These are phyloP conservation scores for Hepatocystis sp. DNA, from an alignment of 169 alveolate species.

Conservation along the genomic window DNA sequence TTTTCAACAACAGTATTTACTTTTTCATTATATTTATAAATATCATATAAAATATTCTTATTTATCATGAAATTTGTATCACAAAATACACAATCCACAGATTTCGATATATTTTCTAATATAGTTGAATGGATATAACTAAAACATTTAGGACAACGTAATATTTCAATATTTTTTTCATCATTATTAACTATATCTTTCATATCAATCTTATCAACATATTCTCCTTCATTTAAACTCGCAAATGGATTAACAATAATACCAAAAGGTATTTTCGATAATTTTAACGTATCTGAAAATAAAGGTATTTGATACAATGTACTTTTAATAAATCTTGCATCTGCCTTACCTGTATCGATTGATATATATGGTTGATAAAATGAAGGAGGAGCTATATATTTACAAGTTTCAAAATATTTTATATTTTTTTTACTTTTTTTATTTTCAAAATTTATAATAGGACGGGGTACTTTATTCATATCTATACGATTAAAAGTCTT, in stretches of 20 bases:
- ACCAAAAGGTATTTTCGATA: slow-evolving; percentile 81
- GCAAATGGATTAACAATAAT: slow-evolving; percentile 86
- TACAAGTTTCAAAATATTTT: slow-evolving; percentile 64
- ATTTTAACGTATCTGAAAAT: slow-evolving; percentile 78
- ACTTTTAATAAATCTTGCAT: slow-evolving; percentile 75
- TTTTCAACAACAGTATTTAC: no score
- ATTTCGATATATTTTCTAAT: slow-evolving; percentile 67
- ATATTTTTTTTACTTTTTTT: slow-evolving; percentile 31
- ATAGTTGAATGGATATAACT: slow-evolving; percentile 82
- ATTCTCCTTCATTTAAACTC: slow-evolving; percentile 68
- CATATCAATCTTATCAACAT: slow-evolving; percentile 78
- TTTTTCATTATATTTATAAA: slow-evolving; percentile 69
- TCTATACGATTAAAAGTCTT: slow-evolving; percentile 61
- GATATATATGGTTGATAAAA: slow-evolving; percentile 66
- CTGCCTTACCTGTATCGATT: slow-evolving; percentile 79
- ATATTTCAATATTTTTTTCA: slow-evolving; percentile 76
- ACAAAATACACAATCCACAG: slow-evolving; percentile 80
- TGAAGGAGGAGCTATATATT: slow-evolving; percentile 69
- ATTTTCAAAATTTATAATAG: slow-evolving; percentile 39
- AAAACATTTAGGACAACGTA: slow-evolving; percentile 82
- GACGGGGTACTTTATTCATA: slow-evolving; percentile 66
- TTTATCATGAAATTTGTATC: slow-evolving; percentile 75
- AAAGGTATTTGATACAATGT: slow-evolving; percentile 80
- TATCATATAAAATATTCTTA: slow-evolving; percentile 68
- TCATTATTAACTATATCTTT: slow-evolving; percentile 76